phyloP scores from a whole-genome alignment of 2,329 filamentous ascomycete species.

The Zelopaecilomyces penicillatus region DNA sequence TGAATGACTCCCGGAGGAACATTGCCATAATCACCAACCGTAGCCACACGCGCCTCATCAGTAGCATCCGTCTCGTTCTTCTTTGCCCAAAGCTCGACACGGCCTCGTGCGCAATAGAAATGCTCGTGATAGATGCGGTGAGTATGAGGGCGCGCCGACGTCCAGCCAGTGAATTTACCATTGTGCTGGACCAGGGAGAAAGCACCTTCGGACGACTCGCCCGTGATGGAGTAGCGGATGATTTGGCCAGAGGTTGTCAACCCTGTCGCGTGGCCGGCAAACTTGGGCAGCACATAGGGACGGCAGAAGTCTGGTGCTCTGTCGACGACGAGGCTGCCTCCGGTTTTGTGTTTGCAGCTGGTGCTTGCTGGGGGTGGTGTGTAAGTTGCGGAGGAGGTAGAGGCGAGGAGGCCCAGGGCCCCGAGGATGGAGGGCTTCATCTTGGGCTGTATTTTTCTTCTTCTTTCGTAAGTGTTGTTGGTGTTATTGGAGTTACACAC shows the following conservation, averaged over 20 bases:
- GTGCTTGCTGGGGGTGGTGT: too few relatives aligned
- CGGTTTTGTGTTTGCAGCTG: too few relatives aligned
- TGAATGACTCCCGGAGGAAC: constrained; percentile 14
- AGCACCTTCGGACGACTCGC: constrained; percentile 15
- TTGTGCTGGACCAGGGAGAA: constrained; percentile 16
- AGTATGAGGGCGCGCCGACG: constrained; percentile 13
- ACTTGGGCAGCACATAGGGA: constrained; percentile 17
- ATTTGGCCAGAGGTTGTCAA: constrained; percentile 13
- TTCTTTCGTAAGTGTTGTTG: too few relatives aligned
- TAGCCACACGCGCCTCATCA: constrained; percentile 14
- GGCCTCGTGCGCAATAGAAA: constrained; percentile 14
- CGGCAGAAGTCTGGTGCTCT: constrained; percentile 13
- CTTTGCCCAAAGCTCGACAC: constrained; percentile 14
- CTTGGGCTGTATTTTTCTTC: too few relatives aligned
- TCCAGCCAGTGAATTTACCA: constrained; percentile 7
- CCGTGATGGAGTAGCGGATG: constrained; percentile 15
- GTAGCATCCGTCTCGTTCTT: constrained; percentile 9
- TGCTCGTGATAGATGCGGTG: constrained; percentile 14
- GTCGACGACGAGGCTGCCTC: constrained; percentile 9
- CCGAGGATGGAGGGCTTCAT: too few relatives aligned
- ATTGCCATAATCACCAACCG: constrained; percentile 14
- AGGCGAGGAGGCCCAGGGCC: too few relatives aligned
- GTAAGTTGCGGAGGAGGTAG: too few relatives aligned
- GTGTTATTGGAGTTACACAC: too few relatives aligned
- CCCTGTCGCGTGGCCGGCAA: constrained; percentile 13